phyloP scores from a whole-genome alignment of 2,329 filamentous ascomycete genomes.

The Neurospora crassa region DNA sequence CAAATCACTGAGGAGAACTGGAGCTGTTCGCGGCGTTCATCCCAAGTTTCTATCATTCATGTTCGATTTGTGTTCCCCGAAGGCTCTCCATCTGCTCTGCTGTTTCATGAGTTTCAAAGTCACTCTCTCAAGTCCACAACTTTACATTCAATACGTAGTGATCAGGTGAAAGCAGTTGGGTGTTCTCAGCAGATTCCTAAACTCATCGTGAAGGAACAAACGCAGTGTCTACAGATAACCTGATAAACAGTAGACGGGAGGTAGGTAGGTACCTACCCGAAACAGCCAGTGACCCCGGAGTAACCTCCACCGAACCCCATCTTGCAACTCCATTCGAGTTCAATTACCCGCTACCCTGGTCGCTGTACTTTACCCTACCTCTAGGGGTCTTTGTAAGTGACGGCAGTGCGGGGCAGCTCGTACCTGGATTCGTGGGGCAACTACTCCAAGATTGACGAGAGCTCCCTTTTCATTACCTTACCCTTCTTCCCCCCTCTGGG shows the following conservation, averaged over 20 bases:
- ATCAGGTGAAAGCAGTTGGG: not conserved
- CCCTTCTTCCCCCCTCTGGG: not conserved
- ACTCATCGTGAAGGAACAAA: not conserved
- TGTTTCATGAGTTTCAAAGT: not conserved
- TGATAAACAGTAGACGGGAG: too few relatives aligned
- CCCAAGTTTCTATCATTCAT: not conserved
- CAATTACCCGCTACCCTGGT: not conserved
- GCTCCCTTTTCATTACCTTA: not conserved
- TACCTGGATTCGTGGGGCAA: not conserved
- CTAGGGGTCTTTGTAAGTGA: not conserved
- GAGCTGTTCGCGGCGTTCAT: not conserved
- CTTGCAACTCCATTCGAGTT: not conserved
- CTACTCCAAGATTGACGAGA: not conserved
- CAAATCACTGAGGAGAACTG: not conserved
- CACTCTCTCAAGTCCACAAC: not conserved
- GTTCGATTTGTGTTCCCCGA: not conserved
- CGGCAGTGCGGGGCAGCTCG: not conserved
- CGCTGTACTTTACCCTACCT: not conserved
- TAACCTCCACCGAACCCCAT: not conserved
- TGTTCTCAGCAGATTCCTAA: not conserved
- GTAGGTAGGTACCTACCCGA: not conserved
- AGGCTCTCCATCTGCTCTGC: not conserved
- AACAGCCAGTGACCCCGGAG: not conserved
- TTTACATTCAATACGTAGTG: not conserved
- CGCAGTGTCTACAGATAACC: not conserved